Evolutionary conservation across 148 eudicot genomes (phyloP).

Genomic region (Amaranthus cruentus): DNA sequence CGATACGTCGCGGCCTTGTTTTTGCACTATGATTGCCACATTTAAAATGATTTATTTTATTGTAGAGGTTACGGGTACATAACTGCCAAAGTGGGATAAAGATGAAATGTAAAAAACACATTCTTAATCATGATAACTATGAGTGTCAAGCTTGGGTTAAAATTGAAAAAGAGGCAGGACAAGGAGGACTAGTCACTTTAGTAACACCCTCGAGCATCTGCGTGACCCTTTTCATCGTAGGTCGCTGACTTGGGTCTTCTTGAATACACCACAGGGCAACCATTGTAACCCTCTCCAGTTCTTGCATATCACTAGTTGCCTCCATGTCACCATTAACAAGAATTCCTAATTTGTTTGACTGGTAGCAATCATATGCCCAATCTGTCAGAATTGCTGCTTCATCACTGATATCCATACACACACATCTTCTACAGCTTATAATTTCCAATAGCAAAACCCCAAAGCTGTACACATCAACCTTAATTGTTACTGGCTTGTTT

Average conservation of each 20-base stretch:
- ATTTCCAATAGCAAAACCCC: constrained; percentile 46
- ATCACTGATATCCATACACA: constrained; percentile 10
- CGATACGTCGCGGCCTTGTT: too few species aligned
- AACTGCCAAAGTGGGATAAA: neutral
- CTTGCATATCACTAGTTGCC: constrained; percentile 9
- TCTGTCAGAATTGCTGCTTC: constrained; percentile 27
- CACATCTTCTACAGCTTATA: constrained; percentile 28
- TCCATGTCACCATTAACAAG: constrained; percentile 20
- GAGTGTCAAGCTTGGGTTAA: neutral
- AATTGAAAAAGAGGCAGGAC: constrained; percentile 20
- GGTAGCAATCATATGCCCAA: constrained; percentile 44
- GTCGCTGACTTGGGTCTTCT: constrained; percentile 36
- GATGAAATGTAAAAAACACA: neutral
- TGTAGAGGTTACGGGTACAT: neutral
- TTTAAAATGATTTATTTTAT: too few species aligned
- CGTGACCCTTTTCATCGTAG: constrained; percentile 32
- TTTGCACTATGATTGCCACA: too few species aligned
- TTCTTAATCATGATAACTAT: neutral
- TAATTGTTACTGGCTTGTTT: constrained; percentile 37
- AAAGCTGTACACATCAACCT: constrained; percentile 55
- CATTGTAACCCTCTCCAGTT: constrained; percentile 18
- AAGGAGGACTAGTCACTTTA: constrained; percentile 29
- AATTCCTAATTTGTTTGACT: constrained; percentile 12
- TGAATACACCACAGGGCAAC: constrained; percentile 39
- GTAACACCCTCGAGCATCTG: constrained; percentile 36